Base-by-base conservation (phyloP, 2,329 filamentous ascomycete species). In the Magnaporthiopsis poae region DNA sequence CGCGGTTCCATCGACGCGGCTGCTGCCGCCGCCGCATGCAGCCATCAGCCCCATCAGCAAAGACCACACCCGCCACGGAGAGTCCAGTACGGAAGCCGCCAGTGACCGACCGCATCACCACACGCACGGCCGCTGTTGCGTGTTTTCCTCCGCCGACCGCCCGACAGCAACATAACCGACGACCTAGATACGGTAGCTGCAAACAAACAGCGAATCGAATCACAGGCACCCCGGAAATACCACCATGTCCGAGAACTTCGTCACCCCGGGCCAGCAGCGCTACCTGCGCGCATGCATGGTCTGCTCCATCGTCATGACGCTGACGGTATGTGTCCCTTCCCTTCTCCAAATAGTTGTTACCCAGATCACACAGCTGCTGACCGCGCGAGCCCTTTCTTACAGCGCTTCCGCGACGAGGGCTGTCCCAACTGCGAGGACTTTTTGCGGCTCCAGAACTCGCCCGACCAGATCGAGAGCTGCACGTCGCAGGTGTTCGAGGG, bases 361-460 rank as follows among this genome's bases (percentile, higher is more conserved):
- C 61, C 13, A 61, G 11, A 61, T 4, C 5, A 29, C 60, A 5
- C 36, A 59, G 12, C n/a, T 59, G n/a, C 29, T 5, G 15, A 18
- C 27, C 2, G 21, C 8, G 27, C 15, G 18, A 18, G 35, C 29
- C 12, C 1, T 8, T 1, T 29, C 63, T 9, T 13, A 39, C 75
- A 94, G 90, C 89, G 91, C 77, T 99, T 99, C 84, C 84, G 88
- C 73, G 86, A 87, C 73, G 84, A 90, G 75, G 95, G 95, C 71
- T 99, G 95, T 76, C 95, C 95, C 69, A 99, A 99, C 82, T 99
- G 95, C 84, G 94, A 97, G 75, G 87, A 90, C 64, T 91, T 96
- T 77, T 89, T 99, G 68, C 88, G 91, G 77, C 89, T 98, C 68
- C 84, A 86, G 70, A 88, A 89, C 75, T 90, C 89, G 70, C 81